A percentile compares a stretch with the other conserved stretches of the same genome.
phyloP scores from a whole-genome alignment of 164 flowering plant species.

The Piper longum region DNA sequence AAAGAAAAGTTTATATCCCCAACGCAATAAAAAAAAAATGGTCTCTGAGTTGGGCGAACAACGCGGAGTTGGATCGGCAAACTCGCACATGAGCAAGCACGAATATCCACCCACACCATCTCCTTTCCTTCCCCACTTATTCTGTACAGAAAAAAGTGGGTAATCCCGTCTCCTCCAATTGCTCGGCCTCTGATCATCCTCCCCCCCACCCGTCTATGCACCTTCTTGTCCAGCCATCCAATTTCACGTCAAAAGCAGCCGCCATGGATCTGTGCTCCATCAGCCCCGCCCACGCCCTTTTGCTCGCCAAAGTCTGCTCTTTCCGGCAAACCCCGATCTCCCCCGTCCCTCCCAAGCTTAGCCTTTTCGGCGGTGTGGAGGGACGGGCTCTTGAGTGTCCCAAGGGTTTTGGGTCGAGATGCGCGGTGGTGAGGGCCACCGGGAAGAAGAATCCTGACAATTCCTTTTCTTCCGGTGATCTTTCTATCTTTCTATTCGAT shows the following conservation, averaged over 20 bases:
- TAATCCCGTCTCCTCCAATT: too few species aligned
- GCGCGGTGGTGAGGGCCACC: slow-evolving; percentile 10
- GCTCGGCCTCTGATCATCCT: too few species aligned
- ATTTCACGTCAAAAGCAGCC: not conserved
- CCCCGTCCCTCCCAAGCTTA: slow-evolving; percentile 5
- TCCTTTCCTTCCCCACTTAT: too few species aligned
- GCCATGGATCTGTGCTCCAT: slow-evolving; percentile 15
- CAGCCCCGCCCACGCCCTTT: slow-evolving; percentile 1
- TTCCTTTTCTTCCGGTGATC: slow-evolving; percentile 13
- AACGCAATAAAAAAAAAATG: too few species aligned
- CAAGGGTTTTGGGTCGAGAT: slow-evolving; percentile 3
- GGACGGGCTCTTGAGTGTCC: slow-evolving; percentile 7
- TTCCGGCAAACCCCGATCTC: slow-evolving; percentile 8
- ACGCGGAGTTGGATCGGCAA: too few species aligned
- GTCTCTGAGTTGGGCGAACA: too few species aligned
- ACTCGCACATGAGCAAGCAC: too few species aligned
- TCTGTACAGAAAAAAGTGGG: too few species aligned
- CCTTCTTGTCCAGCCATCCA: not conserved
- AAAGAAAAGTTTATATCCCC: too few species aligned
- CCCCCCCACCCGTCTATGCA: not conserved
- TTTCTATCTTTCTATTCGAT: not conserved
- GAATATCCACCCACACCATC: too few species aligned
- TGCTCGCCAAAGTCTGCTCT: slow-evolving; percentile 9
- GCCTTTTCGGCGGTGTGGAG: slow-evolving; percentile 4
- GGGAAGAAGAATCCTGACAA: slow-evolving; percentile 18